Percentiles rank a stretch among this genome's conserved stretches.
Conservation (phyloP, 495 filamentous ascomycete species). For the Bombardia bombarda region DNA sequence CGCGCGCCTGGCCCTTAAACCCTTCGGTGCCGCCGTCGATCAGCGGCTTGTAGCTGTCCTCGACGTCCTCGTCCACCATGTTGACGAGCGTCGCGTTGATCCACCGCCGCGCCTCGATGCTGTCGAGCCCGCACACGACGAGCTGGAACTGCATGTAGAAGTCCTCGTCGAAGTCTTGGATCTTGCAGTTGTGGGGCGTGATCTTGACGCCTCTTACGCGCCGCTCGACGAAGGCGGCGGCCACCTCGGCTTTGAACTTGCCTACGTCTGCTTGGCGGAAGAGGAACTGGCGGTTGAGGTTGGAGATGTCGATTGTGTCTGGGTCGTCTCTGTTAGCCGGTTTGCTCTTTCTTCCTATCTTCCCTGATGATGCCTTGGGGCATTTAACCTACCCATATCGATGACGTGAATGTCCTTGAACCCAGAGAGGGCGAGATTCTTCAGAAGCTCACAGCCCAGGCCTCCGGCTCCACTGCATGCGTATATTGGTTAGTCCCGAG, state of each 20-base stretch:
- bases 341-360: not conserved
- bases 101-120: conserved; percentile 94
- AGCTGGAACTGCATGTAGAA: conserved; percentile 98
- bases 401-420: conserved; percentile 98
- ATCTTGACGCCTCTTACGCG: conserved; percentile 86
- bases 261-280: conserved; percentile 91
- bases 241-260: conserved; percentile 87
- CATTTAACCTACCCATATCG: conserved; percentile 59
- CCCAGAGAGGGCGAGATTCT: conserved; percentile 90
- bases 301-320: conserved; percentile 96
- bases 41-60: conserved; percentile 81
- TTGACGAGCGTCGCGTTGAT: conserved; percentile 91
- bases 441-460: conserved; percentile 92
- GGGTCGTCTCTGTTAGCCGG: not conserved
- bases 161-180: conserved; percentile 94
- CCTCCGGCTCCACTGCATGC: conserved; percentile 69
- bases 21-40: conserved; percentile 98
- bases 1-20: conserved; percentile 94
- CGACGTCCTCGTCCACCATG: conserved; percentile 65
- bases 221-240: conserved; percentile 81
- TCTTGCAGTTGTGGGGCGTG: conserved; percentile 85
- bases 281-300: conserved; percentile 95
- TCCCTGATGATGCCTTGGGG: not conserved
- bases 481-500: conserved; percentile 37
- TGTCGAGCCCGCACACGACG: conserved; percentile 93